These are phyloP conservation scores for Chloranthus sessilifolius DNA, from an alignment of 164 flowering plant species.

Conservation along the genomic window DNA sequence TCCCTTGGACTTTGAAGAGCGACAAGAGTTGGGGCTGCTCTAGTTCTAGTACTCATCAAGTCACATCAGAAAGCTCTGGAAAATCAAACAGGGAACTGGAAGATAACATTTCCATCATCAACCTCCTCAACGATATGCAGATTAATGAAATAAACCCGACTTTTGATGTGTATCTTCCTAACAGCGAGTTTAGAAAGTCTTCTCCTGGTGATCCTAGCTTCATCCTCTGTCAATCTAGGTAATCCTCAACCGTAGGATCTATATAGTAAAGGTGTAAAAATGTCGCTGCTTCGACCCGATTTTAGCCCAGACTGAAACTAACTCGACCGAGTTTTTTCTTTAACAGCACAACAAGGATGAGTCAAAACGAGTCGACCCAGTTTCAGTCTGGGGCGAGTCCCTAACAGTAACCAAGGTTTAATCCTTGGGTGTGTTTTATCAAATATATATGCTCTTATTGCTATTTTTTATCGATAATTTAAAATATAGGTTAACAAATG, in stretches of 20 bases:
- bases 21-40: constrained; percentile 12
- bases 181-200: constrained; percentile 75
- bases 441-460: too few relatives aligned
- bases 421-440: too few relatives aligned
- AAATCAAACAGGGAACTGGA: constrained; percentile 9
- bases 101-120: constrained; percentile 13
- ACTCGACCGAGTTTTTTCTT: too few relatives aligned
- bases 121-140: constrained; percentile 29
- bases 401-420: too few relatives aligned
- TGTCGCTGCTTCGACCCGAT: too few relatives aligned
- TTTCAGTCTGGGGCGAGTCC: too few relatives aligned
- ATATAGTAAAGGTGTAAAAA: too few relatives aligned
- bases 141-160: constrained; percentile 34
- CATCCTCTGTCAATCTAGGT: constrained; percentile 54
- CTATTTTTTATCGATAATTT: too few relatives aligned
- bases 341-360: too few relatives aligned
- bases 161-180: constrained; percentile 80
- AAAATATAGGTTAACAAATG: too few relatives aligned
- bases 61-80: constrained; percentile 6
- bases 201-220: constrained; percentile 71
- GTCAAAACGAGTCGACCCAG: too few relatives aligned
- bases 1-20: constrained; percentile 58
- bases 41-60: constrained; percentile 9
- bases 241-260: not conserved
- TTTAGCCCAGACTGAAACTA: too few relatives aligned